phyloP scores from a whole-genome alignment of 2,329 filamentous ascomycete species.

The Berkeleyomyces basicola region DNA sequence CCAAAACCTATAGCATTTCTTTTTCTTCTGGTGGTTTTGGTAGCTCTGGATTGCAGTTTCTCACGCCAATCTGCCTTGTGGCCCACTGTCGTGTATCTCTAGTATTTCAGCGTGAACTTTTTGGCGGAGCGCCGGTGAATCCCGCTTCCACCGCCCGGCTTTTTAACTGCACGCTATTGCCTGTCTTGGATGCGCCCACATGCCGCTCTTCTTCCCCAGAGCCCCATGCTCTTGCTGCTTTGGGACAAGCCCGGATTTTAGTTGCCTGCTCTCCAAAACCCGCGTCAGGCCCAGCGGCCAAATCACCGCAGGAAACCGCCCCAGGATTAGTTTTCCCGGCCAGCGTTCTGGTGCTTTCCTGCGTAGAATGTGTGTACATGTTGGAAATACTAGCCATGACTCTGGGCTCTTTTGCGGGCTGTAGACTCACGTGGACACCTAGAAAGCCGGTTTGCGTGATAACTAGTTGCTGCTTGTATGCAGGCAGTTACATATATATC shows the following conservation, averaged over 20 bases:
- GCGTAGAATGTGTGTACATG: too few species aligned
- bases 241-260: background rate
- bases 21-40: background rate
- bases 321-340: background rate
- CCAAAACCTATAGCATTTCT: background rate
- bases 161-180: background rate
- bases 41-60: too few species aligned
- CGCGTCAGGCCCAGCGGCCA: background rate
- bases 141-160: background rate
- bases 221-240: background rate
- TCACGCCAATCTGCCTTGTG: too few species aligned
- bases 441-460: too few species aligned
- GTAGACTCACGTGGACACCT: too few species aligned
- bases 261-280: background rate
- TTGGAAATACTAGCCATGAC: too few species aligned
- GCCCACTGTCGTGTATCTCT: too few species aligned
- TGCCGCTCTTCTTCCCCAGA: background rate
- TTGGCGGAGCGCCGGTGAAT: background rate
- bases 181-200: background rate
- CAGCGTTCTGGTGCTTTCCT: too few species aligned
- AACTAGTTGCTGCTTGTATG: too few species aligned
- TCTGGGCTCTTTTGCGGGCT: too few species aligned
- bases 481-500: too few species aligned
- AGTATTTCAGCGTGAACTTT: background rate
- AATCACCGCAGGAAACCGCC: background rate